These are phyloP conservation scores for Fusarium sp. DNA, from an alignment of 2,329 filamentous ascomycete genomes.

Conservation along the genomic window DNA sequence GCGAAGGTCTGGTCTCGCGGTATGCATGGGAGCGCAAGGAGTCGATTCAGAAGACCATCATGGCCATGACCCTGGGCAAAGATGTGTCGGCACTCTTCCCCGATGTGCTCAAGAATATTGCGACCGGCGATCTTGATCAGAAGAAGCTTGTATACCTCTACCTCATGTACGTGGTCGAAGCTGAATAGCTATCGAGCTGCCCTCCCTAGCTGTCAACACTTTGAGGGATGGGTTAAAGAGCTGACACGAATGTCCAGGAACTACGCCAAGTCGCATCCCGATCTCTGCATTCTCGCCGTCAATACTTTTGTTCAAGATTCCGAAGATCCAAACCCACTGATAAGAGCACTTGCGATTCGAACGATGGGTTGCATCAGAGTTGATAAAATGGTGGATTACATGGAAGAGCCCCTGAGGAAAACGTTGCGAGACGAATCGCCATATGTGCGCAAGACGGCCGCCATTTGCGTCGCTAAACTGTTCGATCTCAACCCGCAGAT, in stretches of 20 bases:
- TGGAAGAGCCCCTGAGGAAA: conserved; percentile 97
- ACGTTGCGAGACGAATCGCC: conserved; percentile 97
- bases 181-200: background rate
- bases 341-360: conserved; percentile 92
- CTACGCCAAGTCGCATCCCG: conserved; percentile 98
- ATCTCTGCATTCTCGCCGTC: conserved; percentile 97
- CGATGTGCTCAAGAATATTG: conserved; percentile 98
- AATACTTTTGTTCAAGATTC: conserved; percentile 99
- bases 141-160: conserved; percentile 99
- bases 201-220: conserved; percentile 9
- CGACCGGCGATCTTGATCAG: conserved; percentile 92
- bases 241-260: conserved; percentile 71
- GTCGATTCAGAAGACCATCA: conserved; percentile 99
- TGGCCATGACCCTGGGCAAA: conserved; percentile 99
- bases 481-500: conserved; percentile 93
- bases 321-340: conserved; percentile 96
- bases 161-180: conserved; percentile 77
- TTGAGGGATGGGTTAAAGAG: conserved; percentile 4
- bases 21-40: conserved; percentile 99
- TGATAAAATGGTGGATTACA: conserved; percentile 99
- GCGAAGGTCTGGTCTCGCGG: conserved; percentile 94
- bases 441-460: conserved; percentile 97
- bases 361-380: conserved; percentile 99
- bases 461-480: conserved; percentile 96
- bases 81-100: conserved; percentile 98